phyloP scores from a whole-genome alignment of 179 eudicot genomes.

The Nepenthes alata region DNA sequence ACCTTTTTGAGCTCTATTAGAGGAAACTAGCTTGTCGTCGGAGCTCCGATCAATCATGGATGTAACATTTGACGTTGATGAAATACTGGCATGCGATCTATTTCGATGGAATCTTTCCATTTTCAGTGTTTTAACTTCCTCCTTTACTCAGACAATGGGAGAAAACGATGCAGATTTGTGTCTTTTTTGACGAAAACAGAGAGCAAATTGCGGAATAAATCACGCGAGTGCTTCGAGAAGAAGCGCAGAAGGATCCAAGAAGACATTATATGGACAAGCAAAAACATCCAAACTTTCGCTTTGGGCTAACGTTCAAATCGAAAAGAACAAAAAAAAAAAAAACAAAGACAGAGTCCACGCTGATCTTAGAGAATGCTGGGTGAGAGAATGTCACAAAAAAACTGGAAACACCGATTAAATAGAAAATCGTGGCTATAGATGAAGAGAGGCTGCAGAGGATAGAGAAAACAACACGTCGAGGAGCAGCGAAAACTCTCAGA shows the following conservation, averaged over 20 bases:
- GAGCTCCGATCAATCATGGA: constrained; percentile 19
- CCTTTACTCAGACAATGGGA: background rate
- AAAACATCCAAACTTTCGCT: background rate
- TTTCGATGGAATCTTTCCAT: background rate
- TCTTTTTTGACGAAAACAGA: too few species aligned
- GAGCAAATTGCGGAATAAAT: background rate
- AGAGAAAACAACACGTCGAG: background rate
- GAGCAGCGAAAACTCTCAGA: too few species aligned
- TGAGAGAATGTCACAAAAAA: background rate
- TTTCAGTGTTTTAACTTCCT: background rate
- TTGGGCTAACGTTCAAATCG: too few species aligned
- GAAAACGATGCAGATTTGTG: background rate
- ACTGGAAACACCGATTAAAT: background rate
- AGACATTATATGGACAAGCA: background rate
- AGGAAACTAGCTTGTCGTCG: background rate
- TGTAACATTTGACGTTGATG: constrained; percentile 8
- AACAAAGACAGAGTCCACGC: too few species aligned
- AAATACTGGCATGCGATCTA: background rate
- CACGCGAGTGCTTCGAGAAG: background rate
- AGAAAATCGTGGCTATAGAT: background rate
- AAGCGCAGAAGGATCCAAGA: background rate
- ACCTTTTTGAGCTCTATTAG: constrained; percentile 18
- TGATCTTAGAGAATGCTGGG: background rate
- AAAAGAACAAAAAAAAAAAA: too few species aligned
- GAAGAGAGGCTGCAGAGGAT: background rate